Percentiles rank a stretch among this genome's conserved stretches.
Evolutionary conservation across 2,329 filamentous ascomycete species (phyloP).

Genomic region (Geoglossum cookeanum): DNA sequence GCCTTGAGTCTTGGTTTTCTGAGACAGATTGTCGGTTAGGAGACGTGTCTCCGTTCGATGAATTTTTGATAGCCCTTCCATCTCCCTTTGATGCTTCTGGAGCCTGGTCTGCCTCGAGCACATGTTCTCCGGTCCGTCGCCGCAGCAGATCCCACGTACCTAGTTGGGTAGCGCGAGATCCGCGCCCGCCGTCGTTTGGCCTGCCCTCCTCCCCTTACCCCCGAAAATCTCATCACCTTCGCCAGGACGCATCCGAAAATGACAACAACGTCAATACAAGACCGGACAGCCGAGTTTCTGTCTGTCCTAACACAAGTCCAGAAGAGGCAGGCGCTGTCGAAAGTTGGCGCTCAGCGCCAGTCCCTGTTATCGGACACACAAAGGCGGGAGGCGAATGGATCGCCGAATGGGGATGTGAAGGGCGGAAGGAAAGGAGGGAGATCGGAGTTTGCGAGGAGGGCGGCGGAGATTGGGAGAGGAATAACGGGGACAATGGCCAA

Average conservation of each 20-base stretch:
- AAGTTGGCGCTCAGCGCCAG: slow-evolving; percentile 60
- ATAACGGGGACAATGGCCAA: slow-evolving; percentile 90
- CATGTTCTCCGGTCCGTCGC: background rate
- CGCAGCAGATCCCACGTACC: background rate
- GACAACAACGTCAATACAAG: slow-evolving; percentile 62
- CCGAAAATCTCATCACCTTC: background rate
- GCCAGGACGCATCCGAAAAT: slow-evolving; percentile 20
- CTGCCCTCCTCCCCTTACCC: background rate
- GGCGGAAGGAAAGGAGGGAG: slow-evolving; percentile 30
- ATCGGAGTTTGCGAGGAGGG: slow-evolving; percentile 83
- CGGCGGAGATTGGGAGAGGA: slow-evolving; percentile 77
- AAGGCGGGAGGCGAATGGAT: slow-evolving; percentile 37
- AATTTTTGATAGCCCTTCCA: background rate
- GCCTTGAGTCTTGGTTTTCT: background rate
- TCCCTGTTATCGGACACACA: slow-evolving; percentile 60
- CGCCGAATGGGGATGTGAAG: slow-evolving; percentile 32
- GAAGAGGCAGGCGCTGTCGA: slow-evolving; percentile 55
- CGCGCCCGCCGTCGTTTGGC: slow-evolving; percentile 5
- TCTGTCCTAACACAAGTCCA: slow-evolving; percentile 77
- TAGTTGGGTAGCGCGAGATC: background rate
- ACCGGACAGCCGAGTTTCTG: slow-evolving; percentile 88
- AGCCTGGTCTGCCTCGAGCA: background rate
- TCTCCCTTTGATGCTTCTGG: background rate
- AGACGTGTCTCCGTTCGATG: background rate
- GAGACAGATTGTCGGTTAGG: background rate